phyloP scores from a whole-genome alignment of 2,329 filamentous ascomycete genomes.

The Pseudocercospora eumusae region DNA sequence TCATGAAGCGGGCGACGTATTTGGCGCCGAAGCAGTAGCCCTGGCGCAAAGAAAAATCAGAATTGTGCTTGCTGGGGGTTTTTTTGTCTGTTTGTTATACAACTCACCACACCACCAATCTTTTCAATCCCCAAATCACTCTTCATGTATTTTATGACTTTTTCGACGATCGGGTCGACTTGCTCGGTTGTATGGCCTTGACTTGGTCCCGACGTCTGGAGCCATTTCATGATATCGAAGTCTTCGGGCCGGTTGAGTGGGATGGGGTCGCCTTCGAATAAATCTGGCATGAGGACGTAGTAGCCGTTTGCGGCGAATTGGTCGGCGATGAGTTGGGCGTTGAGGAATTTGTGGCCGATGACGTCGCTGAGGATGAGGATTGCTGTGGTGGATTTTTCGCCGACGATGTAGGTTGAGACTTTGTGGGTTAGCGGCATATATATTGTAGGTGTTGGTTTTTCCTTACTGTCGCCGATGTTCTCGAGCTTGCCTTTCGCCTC shows the following conservation, averaged over 20 bases:
- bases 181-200: slow-evolving; percentile 44
- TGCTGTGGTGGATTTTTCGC: slow-evolving; percentile 56
- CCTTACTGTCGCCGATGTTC: slow-evolving; percentile 38
- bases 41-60: neutral
- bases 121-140: slow-evolving; percentile 51
- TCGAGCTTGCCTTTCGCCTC: slow-evolving; percentile 39
- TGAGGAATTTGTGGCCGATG: slow-evolving; percentile 58
- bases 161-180: slow-evolving; percentile 57
- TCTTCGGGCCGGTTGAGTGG: slow-evolving; percentile 54
- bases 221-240: slow-evolving; percentile 55
- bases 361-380: slow-evolving; percentile 61
- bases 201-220: slow-evolving; percentile 40
- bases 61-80: neutral
- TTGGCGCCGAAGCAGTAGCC: slow-evolving; percentile 55
- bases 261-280: slow-evolving; percentile 68
- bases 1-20: slow-evolving; percentile 64
- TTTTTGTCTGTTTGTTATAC: too few relatives aligned
- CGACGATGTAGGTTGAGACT: slow-evolving; percentile 60
- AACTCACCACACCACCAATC: slow-evolving; percentile 45
- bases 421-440: neutral
- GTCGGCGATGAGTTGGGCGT: slow-evolving; percentile 65
- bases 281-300: slow-evolving; percentile 66
- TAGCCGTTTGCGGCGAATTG: slow-evolving; percentile 74
- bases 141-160: slow-evolving; percentile 51
- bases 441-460: neutral